Base-by-base conservation (phyloP, 2,329 filamentous ascomycete species). In the Geoglossum cookeanum region DNA sequence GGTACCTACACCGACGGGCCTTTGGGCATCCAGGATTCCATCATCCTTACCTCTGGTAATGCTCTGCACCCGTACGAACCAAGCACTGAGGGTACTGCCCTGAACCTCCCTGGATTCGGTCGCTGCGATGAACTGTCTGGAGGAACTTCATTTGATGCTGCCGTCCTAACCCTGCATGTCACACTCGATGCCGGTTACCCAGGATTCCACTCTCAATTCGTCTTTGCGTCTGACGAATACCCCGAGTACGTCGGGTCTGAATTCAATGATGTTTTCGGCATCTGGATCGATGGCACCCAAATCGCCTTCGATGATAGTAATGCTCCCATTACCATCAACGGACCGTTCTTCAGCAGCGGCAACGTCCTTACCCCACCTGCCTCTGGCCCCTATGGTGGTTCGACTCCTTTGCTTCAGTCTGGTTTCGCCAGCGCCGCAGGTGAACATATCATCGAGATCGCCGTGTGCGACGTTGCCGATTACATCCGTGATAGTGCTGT, bases 281-380 rank as follows among this genome's bases (percentile, higher is more conserved):
- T 52, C 48, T 52, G 48, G 48, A 15, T 52, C 32, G 22, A 52
- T 22, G 48, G 48, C 48, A 52, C 48, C 33, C 48, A 52, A 22
- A 52, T 52, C 32, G 48, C 48, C 22, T 52, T 52, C n/a, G 48
- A 52, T 13, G 48, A 33, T n/a, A 33, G 8, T 13, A 1, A 8
- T 33, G 48, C 48, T n/a, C 48, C 48, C 48, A 52, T 52, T n/a
- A 52, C 48, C 27, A 52, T 52, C 48, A 52, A 52, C 15, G 48
- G 48, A 6, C 48, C 48, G 29, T 52, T 52, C 27, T 52, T 52
- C 27, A 52, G 48, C 27, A 13, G 48, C 32, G 48, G 9, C 27
- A 52, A 52, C 32, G 48, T 52, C 27, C 27, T 52, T 8, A 52
- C 48, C 27, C 48, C 48, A 13, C 48, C 48, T 52, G 9, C 13